Conservation (phyloP, 2,329 filamentous ascomycete genomes). For the Fusarium sp. region DNA sequence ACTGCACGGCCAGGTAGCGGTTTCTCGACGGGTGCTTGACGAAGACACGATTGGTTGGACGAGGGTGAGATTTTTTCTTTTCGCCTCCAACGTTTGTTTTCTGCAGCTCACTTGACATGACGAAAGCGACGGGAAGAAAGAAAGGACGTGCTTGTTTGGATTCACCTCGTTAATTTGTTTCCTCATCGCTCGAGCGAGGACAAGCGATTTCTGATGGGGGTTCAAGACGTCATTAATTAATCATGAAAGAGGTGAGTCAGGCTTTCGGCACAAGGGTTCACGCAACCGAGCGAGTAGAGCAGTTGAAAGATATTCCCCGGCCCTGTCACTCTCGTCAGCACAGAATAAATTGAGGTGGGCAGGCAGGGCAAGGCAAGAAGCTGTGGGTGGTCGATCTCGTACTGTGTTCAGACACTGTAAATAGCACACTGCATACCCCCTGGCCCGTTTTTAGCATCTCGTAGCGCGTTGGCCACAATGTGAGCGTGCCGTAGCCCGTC, state of each 20-base stretch:
- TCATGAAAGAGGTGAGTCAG: conserved; percentile 24
- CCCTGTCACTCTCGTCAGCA: background rate
- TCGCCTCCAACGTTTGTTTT: conserved; percentile 11
- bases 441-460: conserved; percentile 28
- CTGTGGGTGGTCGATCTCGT: conserved; percentile 23
- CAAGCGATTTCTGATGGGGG: conserved; percentile 18
- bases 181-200: conserved; percentile 16
- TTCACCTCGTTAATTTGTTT: conserved; percentile 18
- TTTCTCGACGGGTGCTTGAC: conserved; percentile 18
- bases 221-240: conserved; percentile 35
- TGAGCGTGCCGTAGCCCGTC: conserved; percentile 29
- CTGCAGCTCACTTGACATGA: conserved; percentile 6
- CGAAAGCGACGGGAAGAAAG: background rate
- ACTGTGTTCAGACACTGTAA: conserved; percentile 39
- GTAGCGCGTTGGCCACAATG: conserved; percentile 33
- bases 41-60: conserved; percentile 27
- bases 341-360: background rate
- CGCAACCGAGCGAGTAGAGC: conserved; percentile 23
- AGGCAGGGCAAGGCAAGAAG: background rate
- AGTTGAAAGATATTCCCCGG: conserved; percentile 30
- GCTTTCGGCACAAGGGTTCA: conserved; percentile 21
- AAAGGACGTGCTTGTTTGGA: background rate
- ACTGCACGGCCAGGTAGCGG: conserved; percentile 40
- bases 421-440: conserved; percentile 15
- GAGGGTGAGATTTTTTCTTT: conserved; percentile 6